Evolutionary conservation across 495 filamentous ascomycete genomes (phyloP), one percentile per base, ranked within the genome.

Genomic region (Neurospora pannonica): DNA sequence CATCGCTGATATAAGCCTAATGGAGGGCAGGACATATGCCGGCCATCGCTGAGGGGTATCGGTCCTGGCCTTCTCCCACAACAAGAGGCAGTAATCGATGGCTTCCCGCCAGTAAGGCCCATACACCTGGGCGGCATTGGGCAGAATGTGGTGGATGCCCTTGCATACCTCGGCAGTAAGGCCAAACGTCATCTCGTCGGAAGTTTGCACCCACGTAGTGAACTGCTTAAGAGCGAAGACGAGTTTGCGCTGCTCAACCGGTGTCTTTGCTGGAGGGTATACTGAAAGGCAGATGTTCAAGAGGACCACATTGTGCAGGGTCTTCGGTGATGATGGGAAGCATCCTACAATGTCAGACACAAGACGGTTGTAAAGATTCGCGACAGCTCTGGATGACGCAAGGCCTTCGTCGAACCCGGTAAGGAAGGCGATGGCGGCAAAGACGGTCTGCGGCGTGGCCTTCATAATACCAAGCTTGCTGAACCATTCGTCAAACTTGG

Each of bases 181-280:
- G 40, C 86, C 85, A 11, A 84, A 77, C 34, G 81, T 79, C 21
- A 87, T 75, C 2, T 85, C 77, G n/a, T 86, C 84, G 0, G 87
- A 86, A 9, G 80, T 79, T 39, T 91, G 85, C 2, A 93, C 81
- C 88, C 92, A 94, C 21, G 88, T 85, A 10, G 91, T 85, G 8
- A 97, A 82, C 76, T 95, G 90, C 80, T 94, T 93, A 38, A 94
- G 87, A 34, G 95, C 90, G 78, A 97, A 94, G 4, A 98, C 90
- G 40, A 94, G 77, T 40, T 95, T 88, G 77, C 95, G 94, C 38
- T 92, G 92, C 19, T 93, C 92, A 70, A 97, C 86, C 7, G 85
- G 86, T 15, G 87, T 71, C 46, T 84, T 78, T 13, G 79, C 81
- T 1, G 74, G 70, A 38, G 86, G 82, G 72, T 86, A 89, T 60